phyloP scores from a whole-genome alignment of 257 asterid genomes.

The Penstemon davidsonii region DNA sequence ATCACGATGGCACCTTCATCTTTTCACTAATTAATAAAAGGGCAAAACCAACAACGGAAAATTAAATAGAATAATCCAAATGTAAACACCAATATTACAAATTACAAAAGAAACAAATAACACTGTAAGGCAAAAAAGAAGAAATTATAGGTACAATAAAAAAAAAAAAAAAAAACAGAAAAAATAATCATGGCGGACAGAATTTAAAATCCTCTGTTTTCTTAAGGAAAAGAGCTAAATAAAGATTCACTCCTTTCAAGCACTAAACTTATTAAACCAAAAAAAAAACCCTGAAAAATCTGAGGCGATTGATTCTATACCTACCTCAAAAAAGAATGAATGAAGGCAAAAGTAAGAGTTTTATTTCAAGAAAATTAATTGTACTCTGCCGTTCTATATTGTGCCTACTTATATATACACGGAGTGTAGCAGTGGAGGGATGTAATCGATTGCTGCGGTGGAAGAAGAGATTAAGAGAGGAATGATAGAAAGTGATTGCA shows the following conservation, averaged over 20 bases:
- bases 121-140: background rate
- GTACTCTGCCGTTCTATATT: too few relatives aligned
- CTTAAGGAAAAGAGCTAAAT: background rate
- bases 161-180: background rate
- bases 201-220: background rate
- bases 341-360: too few relatives aligned
- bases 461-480: background rate
- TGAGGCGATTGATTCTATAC: too few relatives aligned
- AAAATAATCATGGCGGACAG: background rate
- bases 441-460: background rate
- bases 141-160: background rate
- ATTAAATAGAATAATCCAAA: background rate
- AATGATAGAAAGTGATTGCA: conserved; percentile 29
- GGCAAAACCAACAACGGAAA: background rate
- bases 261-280: too few relatives aligned
- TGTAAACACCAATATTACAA: background rate
- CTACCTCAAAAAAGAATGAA: too few relatives aligned
- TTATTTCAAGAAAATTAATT: too few relatives aligned
- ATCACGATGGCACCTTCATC: too few relatives aligned
- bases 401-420: too few relatives aligned
- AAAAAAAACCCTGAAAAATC: too few relatives aligned
- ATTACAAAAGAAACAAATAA: background rate
- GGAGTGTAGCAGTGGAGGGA: background rate
- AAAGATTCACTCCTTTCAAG: background rate
- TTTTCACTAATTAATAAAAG: background rate